These are phyloP conservation scores for Serendipita sp. DNA, from an alignment of 768 basidiomycete genomes.

Conservation along the genomic window DNA sequence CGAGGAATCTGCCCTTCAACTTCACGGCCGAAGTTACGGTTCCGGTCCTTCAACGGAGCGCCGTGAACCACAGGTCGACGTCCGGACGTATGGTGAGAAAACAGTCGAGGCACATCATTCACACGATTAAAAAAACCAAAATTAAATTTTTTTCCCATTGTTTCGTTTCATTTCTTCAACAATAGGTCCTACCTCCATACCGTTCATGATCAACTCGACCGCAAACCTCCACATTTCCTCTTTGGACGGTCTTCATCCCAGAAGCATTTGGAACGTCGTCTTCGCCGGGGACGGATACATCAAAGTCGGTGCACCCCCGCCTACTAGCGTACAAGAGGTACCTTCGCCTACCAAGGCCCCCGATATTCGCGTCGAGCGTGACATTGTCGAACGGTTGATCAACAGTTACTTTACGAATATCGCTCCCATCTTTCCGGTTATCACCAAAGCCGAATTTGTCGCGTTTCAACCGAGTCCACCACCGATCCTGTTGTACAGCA, in stretches of 20 bases:
- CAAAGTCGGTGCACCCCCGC: slow-evolving; percentile 47
- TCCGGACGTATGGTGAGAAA: slow-evolving; percentile 36
- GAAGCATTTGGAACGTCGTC: slow-evolving; percentile 53
- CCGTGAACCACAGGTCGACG: slow-evolving; percentile 28
- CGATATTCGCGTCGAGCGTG: slow-evolving; percentile 60
- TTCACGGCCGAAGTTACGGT: background rate
- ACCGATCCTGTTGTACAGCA: slow-evolving; percentile 71
- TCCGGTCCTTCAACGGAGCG: background rate
- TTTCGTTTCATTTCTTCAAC: slow-evolving; percentile 15
- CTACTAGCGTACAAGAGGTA: slow-evolving; percentile 34
- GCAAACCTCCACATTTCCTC: slow-evolving; percentile 69
- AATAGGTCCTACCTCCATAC: slow-evolving; percentile 71
- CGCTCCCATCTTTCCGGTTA: slow-evolving; percentile 74
- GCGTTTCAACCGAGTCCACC: slow-evolving; percentile 47
- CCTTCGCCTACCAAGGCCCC: slow-evolving; percentile 41
- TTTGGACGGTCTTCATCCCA: slow-evolving; percentile 73
- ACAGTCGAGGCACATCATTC: background rate
- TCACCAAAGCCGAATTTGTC: slow-evolving; percentile 80
- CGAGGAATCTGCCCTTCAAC: slow-evolving; percentile 33
- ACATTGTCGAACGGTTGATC: slow-evolving; percentile 63
- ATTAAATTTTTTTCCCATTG: slow-evolving; percentile 24
- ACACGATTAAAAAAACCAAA: background rate
- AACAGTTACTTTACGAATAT: slow-evolving; percentile 88
- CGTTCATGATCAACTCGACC: slow-evolving; percentile 81
- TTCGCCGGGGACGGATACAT: slow-evolving; percentile 79